phyloP scores from a whole-genome alignment of 1,284 basidiomycete genomes.

The Bjerkandera adusta region DNA sequence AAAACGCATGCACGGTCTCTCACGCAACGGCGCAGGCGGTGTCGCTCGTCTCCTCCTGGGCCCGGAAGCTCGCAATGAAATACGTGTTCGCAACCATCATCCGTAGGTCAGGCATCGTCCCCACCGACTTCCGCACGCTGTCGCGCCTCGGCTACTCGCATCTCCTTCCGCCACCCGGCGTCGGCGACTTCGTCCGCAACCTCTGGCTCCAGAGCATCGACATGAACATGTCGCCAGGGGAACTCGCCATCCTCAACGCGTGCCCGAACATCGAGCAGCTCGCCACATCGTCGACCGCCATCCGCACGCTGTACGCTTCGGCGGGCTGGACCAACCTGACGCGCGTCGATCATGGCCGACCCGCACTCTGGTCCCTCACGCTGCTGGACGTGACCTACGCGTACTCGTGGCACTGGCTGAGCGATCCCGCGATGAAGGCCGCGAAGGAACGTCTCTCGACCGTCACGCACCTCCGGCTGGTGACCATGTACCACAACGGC shows the following conservation, averaged over 20 bases:
- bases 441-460: slow-evolving; percentile 20
- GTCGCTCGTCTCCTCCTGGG: slow-evolving; percentile 26
- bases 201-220: slow-evolving; percentile 27
- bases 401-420: slow-evolving; percentile 26
- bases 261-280: slow-evolving; percentile 25
- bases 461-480: slow-evolving; percentile 27
- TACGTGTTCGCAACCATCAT: slow-evolving; percentile 25
- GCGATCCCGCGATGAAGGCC: slow-evolving; percentile 14
- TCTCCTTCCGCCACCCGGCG: slow-evolving; percentile 12
- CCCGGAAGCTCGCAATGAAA: slow-evolving; percentile 21
- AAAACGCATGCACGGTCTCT: slow-evolving; percentile 18
- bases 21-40: slow-evolving; percentile 19
- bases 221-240: slow-evolving; percentile 18
- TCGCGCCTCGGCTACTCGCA: slow-evolving; percentile 7
- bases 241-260: slow-evolving; percentile 21
- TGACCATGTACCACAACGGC: slow-evolving; percentile 22
- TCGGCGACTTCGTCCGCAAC: slow-evolving; percentile 23
- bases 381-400: slow-evolving; percentile 26
- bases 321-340: too few species aligned
- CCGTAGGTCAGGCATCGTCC: slow-evolving; percentile 12
- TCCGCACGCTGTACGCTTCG: slow-evolving; percentile 14
- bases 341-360: too few species aligned
- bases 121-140: slow-evolving; percentile 13
- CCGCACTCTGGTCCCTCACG: slow-evolving; percentile 20
- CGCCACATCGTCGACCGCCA: slow-evolving; percentile 23